Conservation (phyloP, 495 filamentous ascomycete species). For the Talaromyces borbonicus region DNA sequence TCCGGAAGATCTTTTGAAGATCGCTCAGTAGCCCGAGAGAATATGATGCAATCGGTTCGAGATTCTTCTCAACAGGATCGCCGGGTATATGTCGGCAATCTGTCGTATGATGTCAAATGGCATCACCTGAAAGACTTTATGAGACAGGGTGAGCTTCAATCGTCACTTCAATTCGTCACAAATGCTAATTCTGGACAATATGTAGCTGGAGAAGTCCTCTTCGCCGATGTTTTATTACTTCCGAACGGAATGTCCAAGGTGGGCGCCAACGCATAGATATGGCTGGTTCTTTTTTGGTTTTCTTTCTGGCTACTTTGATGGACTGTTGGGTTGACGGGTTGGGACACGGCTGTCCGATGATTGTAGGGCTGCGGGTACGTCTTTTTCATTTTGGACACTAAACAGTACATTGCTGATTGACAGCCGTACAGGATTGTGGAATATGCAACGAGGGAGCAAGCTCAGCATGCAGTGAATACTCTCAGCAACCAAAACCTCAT, state of each 20-base stretch:
- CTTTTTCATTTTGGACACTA: conserved; percentile 2
- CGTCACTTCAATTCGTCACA: conserved; percentile 12
- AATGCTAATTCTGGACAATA: conserved; percentile 23
- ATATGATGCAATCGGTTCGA: conserved; percentile 88
- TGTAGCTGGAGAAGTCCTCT: conserved; percentile 96
- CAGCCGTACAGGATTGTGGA: conserved; percentile 86
- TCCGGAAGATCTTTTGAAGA: conserved; percentile 73
- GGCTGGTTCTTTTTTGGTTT: conserved; percentile 55
- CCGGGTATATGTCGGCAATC: conserved; percentile 97
- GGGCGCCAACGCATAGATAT: conserved; percentile 77
- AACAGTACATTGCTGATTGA: conserved; percentile 20
- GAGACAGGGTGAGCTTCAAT: conserved; percentile 77
- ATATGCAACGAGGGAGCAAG: conserved; percentile 99
- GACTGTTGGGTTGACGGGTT: conserved; percentile 99
- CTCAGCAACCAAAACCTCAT: conserved; percentile 99
- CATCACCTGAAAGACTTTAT: conserved; percentile 99
- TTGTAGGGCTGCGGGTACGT: conserved; percentile 99
- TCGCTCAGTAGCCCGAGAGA: conserved; percentile 73
- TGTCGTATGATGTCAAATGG: conserved; percentile 99
- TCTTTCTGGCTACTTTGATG: conserved; percentile 51
- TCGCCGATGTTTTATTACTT: conserved; percentile 98
- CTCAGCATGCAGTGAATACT: conserved; percentile 91
- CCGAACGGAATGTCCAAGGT: conserved; percentile 99
- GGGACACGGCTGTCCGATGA: conserved; percentile 77
- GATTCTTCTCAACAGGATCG: conserved; percentile 97